Percentiles rank a stretch among this genome's conserved stretches.
These are phyloP conservation scores for Trichoderma cornu-damae DNA, from an alignment of 2,329 filamentous ascomycete species.

Conservation along the genomic window DNA sequence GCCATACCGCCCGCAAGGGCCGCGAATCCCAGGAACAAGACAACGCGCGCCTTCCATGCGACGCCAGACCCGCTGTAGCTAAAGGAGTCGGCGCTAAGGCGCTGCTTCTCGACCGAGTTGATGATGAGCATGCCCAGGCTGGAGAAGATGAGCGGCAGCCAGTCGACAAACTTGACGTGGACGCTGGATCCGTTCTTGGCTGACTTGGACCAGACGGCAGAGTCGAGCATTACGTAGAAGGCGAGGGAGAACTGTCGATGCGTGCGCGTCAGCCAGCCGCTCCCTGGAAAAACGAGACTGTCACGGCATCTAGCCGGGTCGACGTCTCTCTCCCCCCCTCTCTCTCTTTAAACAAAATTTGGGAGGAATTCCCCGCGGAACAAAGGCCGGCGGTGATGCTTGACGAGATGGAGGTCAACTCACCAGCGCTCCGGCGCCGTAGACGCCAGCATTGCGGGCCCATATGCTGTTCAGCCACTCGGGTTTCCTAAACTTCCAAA, in stretches of 20 bases:
- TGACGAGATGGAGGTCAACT: conserved; percentile 26
- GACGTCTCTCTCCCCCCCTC: too few species aligned
- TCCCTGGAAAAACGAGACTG: too few species aligned
- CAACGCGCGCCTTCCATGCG: conserved; percentile 63
- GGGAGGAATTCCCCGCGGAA: too few species aligned
- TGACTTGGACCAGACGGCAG: conserved; percentile 62
- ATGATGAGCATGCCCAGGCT: conserved; percentile 66
- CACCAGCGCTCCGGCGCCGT: conserved; percentile 58
- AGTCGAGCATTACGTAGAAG: conserved; percentile 64
- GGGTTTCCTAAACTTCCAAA: conserved; percentile 62
- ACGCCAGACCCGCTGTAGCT: conserved; percentile 58
- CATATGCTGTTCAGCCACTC: conserved; percentile 62
- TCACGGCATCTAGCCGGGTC: background rate
- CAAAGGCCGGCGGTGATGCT: background rate
- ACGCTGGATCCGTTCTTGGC: conserved; percentile 52
- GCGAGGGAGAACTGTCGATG: conserved; percentile 56
- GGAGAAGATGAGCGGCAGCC: conserved; percentile 63
- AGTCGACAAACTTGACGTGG: conserved; percentile 64
- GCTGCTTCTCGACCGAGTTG: conserved; percentile 63
- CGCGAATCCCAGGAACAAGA: conserved; percentile 63
- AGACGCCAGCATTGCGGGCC: conserved; percentile 60
- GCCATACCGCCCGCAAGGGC: conserved; percentile 63
- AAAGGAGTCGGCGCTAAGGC: conserved; percentile 59
- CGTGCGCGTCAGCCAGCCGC: conserved; percentile 5
- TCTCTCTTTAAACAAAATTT: background rate